Percentiles rank a stretch among this genome's conserved stretches.
Conservation (phyloP, 306 rosid genomes). For the Rosa rugosa region DNA sequence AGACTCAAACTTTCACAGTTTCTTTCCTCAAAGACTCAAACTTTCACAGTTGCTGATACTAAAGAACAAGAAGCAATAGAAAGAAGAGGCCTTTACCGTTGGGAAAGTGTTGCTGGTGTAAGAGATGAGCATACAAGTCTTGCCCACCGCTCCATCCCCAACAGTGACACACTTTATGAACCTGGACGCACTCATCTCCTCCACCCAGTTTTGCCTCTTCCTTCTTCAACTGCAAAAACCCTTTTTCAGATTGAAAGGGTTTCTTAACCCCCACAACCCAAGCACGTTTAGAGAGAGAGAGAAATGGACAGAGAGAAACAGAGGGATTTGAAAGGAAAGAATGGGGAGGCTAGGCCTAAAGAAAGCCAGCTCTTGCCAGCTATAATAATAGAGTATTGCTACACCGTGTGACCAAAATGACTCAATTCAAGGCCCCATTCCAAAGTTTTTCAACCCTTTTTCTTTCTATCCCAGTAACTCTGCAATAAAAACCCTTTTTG, state of each 20-base stretch:
- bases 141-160: slow-evolving; percentile 96
- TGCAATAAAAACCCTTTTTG: slow-evolving; percentile 5
- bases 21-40: neutral
- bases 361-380: slow-evolving; percentile 70
- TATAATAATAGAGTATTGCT: slow-evolving; percentile 18
- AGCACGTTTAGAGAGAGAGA: slow-evolving; percentile 13
- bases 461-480: slow-evolving; percentile 14
- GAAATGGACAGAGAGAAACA: neutral
- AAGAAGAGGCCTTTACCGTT: slow-evolving; percentile 44
- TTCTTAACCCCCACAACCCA: slow-evolving; percentile 22
- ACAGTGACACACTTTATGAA: slow-evolving; percentile 95
- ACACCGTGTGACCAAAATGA: slow-evolving; percentile 10
- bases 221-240: slow-evolving; percentile 24
- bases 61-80: slow-evolving; percentile 15
- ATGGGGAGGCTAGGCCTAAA: slow-evolving; percentile 33
- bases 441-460: slow-evolving; percentile 1
- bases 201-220: slow-evolving; percentile 14
- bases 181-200: slow-evolving; percentile 87
- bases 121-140: slow-evolving; percentile 98
- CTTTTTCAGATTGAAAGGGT: slow-evolving; percentile 28
- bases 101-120: slow-evolving; percentile 98
- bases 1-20: slow-evolving; percentile 15
- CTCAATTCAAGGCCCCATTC: slow-evolving; percentile 30
- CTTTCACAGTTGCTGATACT: neutral
- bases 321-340: slow-evolving; percentile 7